Evolutionary conservation across 2,329 filamentous ascomycete species (phyloP).

Genomic region (Colletotrichum incanum): DNA sequence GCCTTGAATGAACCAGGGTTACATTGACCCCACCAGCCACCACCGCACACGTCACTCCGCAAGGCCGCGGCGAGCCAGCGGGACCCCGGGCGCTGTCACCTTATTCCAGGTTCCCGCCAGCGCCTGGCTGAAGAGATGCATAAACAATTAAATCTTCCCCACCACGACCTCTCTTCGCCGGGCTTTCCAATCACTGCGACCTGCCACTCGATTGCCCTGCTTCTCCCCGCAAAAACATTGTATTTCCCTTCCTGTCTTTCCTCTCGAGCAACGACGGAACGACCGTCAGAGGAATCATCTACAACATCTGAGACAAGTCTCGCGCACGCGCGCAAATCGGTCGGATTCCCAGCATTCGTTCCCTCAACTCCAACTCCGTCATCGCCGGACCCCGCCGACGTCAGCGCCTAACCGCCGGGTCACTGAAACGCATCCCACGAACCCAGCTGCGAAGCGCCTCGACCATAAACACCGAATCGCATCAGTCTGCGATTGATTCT

Average conservation of each 20-base stretch:
- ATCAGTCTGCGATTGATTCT: not conserved
- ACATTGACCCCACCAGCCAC: conserved; percentile 43
- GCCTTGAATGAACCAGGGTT: conserved; percentile 21
- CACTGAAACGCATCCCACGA: conserved; percentile 38
- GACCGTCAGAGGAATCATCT: conserved; percentile 4
- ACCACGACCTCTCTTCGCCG: conserved; percentile 31
- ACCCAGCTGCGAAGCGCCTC: conserved; percentile 23
- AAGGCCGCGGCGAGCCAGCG: conserved; percentile 29
- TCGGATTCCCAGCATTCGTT: conserved; percentile 3
- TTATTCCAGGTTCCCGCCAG: conserved; percentile 37
- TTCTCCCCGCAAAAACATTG: conserved; percentile 23
- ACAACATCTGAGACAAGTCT: conserved; percentile 18
- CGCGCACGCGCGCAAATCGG: conserved; percentile 27
- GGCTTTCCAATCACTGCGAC: conserved; percentile 23
- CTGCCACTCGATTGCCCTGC: conserved; percentile 30
- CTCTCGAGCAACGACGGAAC: not conserved
- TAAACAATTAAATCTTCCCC: conserved; percentile 43
- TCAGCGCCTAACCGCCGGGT: conserved; percentile 40
- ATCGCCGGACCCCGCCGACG: conserved; percentile 39
- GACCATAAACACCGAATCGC: conserved; percentile 3
- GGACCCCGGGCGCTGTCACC: conserved; percentile 39
- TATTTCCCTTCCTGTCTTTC: not conserved
- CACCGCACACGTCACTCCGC: conserved; percentile 44
- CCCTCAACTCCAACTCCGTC: conserved; percentile 30
- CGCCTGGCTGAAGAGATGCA: conserved; percentile 29